Conservation (phyloP, 345 rosid species). For the Boechera stricta region DNA sequence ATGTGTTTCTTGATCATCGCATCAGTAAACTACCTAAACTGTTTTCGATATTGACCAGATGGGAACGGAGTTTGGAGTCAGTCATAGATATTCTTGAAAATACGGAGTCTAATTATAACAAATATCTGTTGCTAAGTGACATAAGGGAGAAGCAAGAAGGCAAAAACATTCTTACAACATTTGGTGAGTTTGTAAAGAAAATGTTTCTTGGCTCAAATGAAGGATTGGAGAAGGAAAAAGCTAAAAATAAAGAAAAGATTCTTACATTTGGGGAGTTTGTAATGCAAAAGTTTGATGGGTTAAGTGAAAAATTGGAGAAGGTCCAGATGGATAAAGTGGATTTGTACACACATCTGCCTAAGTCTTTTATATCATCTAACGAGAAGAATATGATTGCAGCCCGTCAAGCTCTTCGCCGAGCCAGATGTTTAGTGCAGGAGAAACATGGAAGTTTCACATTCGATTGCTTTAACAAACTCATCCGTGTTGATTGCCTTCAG, state of each 20-base stretch:
- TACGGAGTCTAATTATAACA: slow-evolving; percentile 13
- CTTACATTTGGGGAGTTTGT: slow-evolving; percentile 35
- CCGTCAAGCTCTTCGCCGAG: slow-evolving; percentile 24
- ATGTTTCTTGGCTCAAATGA: neutral
- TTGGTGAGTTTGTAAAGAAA: slow-evolving; percentile 28
- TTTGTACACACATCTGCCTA: slow-evolving; percentile 47
- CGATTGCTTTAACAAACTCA: neutral
- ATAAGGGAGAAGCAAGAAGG: neutral
- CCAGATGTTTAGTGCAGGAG: neutral
- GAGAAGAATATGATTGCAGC: slow-evolving; percentile 35
- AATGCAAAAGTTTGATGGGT: neutral
- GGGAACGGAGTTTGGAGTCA: slow-evolving; percentile 36
- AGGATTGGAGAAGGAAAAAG: neutral
- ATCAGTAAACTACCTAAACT: slow-evolving; percentile 28
- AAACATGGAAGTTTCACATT: neutral
- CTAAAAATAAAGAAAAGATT: slow-evolving; percentile 13
- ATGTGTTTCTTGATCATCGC: slow-evolving; percentile 53
- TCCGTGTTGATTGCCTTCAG: slow-evolving; percentile 12
- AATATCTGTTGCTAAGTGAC: slow-evolving; percentile 8
- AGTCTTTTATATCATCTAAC: slow-evolving; percentile 28
- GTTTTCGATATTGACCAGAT: slow-evolving; percentile 29
- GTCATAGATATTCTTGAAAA: slow-evolving; percentile 39
- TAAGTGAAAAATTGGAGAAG: slow-evolving; percentile 24
- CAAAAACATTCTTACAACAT: neutral
- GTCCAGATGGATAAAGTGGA: slow-evolving; percentile 21